Percentiles rank a stretch among this genome's conserved stretches.
Conservation (phyloP, 2,329 filamentous ascomycete species). For the Calonectria hawksworthii region DNA sequence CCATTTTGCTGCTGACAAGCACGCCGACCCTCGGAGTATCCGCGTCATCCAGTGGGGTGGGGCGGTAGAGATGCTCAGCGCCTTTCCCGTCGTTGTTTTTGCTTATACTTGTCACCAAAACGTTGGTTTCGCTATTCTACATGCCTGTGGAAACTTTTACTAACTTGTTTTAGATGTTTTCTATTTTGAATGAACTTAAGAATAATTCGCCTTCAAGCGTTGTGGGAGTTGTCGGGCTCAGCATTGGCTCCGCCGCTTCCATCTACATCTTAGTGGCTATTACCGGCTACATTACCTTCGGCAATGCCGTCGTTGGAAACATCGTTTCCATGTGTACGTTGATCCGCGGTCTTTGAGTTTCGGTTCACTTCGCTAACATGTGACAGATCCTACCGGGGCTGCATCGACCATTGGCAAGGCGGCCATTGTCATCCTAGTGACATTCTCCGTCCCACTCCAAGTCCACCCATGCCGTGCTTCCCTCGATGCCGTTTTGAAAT, state of each 20-base stretch:
- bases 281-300: conserved; percentile 96
- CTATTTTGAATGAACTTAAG: conserved; percentile 93
- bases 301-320: conserved; percentile 89
- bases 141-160: not conserved
- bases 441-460: conserved; percentile 96
- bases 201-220: conserved; percentile 84
- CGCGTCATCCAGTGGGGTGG: conserved; percentile 85
- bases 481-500: conserved; percentile 92
- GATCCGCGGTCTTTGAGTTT: not conserved
- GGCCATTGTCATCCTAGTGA: conserved; percentile 94
- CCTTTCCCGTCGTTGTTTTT: conserved; percentile 95
- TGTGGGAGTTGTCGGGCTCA: conserved; percentile 82
- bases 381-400: conserved; percentile 60
- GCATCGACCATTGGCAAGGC: conserved; percentile 93
- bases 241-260: conserved; percentile 88
- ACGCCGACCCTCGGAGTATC: conserved; percentile 80
- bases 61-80: conserved; percentile 82
- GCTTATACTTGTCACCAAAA: conserved; percentile 99
- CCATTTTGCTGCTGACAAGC: conserved; percentile 87
- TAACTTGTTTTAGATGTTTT: conserved; percentile 83
- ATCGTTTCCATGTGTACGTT: conserved; percentile 91
- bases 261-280: conserved; percentile 94
- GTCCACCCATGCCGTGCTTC: conserved; percentile 97
- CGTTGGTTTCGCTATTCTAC: conserved; percentile 61
- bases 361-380: conserved; percentile 37